Conservation (phyloP, 176 grass and related monocot genomes). For the Puya raimondii region DNA sequence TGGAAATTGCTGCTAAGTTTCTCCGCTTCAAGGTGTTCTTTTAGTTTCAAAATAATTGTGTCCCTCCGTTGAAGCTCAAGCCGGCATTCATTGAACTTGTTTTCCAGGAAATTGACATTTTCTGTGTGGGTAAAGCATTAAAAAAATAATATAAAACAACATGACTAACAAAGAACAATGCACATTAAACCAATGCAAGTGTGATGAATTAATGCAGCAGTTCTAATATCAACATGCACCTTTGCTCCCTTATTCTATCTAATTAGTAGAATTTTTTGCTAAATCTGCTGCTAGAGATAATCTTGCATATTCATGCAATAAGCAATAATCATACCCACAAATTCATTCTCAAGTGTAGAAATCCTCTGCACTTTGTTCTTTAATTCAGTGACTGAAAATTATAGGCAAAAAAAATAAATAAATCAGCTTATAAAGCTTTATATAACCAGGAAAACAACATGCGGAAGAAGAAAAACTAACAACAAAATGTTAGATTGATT, state of each 20-base stretch:
- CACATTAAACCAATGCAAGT: background rate
- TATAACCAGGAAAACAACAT: background rate
- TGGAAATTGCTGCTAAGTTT: constrained; percentile 51
- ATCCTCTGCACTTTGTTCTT: constrained; percentile 65
- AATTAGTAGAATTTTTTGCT: background rate
- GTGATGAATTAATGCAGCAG: background rate
- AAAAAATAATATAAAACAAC: constrained; percentile 14
- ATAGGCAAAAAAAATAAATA: background rate
- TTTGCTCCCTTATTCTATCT: background rate
- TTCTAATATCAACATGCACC: background rate
- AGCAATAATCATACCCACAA: constrained; percentile 42
- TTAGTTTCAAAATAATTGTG: constrained; percentile 51
- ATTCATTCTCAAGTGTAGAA: constrained; percentile 66
- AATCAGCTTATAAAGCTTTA: background rate
- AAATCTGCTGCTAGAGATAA: constrained; percentile 4
- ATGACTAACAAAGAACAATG: constrained; percentile 8
- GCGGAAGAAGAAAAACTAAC: background rate
- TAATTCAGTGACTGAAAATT: constrained; percentile 47
- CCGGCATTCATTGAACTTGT: constrained; percentile 49
- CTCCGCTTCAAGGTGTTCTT: constrained; percentile 44
- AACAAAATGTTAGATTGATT: constrained; percentile 1
- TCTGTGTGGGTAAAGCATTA: constrained; percentile 34
- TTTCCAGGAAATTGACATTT: constrained; percentile 53
- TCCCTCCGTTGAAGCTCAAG: constrained; percentile 59
- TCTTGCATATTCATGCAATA: background rate